These are phyloP conservation scores for Penicillium atrosanguineum DNA, from an alignment of 495 filamentous ascomycete genomes.

Conservation along the genomic window DNA sequence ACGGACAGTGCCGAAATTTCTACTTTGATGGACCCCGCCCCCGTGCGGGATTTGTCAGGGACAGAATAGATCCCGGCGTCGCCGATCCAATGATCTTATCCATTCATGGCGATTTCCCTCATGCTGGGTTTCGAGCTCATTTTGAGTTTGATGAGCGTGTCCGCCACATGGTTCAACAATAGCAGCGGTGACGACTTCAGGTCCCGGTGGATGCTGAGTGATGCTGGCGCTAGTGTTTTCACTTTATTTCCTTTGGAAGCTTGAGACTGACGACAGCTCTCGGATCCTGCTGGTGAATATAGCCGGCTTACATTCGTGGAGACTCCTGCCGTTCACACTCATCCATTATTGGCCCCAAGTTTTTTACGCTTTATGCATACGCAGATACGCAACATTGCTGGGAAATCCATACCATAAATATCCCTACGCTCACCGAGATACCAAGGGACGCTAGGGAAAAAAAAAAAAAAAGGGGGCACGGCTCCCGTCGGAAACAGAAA, in stretches of 20 bases:
- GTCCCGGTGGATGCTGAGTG: too few species aligned
- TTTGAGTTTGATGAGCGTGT: not conserved
- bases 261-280: not conserved
- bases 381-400: not conserved
- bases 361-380: not conserved
- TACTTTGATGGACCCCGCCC: not conserved
- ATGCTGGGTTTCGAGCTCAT: not conserved
- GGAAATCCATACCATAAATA: not conserved
- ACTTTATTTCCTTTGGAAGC: not conserved
- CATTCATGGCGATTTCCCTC: not conserved
- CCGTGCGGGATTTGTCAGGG: constrained; percentile 16
- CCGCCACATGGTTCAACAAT: constrained; percentile 5
- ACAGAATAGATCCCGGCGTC: constrained; percentile 20
- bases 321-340: not conserved
- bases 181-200: too few species aligned
- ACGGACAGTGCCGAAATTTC: constrained; percentile 12
- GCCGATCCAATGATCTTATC: constrained; percentile 15
- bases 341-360: constrained; percentile 1
- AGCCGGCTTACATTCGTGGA: not conserved
- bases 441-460: not conserved
- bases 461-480: constrained; percentile 1
- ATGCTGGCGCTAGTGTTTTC: not conserved
- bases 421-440: not conserved
- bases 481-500: not conserved
- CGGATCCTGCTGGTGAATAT: not conserved